These are phyloP conservation scores for Phytophthora foliorum DNA, from an alignment of 352 stramenopile species.

Conservation along the genomic window DNA sequence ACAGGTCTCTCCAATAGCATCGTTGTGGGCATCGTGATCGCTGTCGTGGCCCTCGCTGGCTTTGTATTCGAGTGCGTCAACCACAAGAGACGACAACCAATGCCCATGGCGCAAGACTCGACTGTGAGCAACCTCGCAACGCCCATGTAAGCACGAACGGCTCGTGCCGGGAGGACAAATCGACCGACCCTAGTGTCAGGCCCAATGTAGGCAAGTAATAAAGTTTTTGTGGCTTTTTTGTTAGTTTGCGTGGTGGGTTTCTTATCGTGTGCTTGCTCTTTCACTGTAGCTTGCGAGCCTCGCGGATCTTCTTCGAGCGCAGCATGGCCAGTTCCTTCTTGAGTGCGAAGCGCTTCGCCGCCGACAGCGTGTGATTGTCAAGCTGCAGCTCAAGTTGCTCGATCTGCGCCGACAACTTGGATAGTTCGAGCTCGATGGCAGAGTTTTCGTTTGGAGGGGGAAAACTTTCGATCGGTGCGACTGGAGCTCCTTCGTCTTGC, in stretches of 20 bases:
- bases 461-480: constrained; percentile 28
- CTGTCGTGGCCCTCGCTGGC: constrained; percentile 61
- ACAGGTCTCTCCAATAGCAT: constrained; percentile 78
- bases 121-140: constrained; percentile 28
- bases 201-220: constrained; percentile 46
- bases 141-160: constrained; percentile 31
- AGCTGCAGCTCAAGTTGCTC: constrained; percentile 66
- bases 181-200: constrained; percentile 27
- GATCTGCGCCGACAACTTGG: constrained; percentile 56
- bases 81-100: constrained; percentile 72
- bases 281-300: constrained; percentile 45
- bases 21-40: constrained; percentile 79
- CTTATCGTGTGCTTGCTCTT: constrained; percentile 3
- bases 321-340: constrained; percentile 85
- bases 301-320: constrained; percentile 74
- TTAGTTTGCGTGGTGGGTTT: constrained; percentile 3
- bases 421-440: constrained; percentile 27
- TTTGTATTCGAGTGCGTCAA: constrained; percentile 80
- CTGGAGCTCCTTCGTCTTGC: constrained; percentile 16
- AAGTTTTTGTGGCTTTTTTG: constrained; percentile 38
- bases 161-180: constrained; percentile 23
- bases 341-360: constrained; percentile 78
- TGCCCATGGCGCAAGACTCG: constrained; percentile 29
- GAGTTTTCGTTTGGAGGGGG: constrained; percentile 7
- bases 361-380: constrained; percentile 70